phyloP scores from a whole-genome alignment of 345 rosid species.

The Laguncularia racemosa region DNA sequence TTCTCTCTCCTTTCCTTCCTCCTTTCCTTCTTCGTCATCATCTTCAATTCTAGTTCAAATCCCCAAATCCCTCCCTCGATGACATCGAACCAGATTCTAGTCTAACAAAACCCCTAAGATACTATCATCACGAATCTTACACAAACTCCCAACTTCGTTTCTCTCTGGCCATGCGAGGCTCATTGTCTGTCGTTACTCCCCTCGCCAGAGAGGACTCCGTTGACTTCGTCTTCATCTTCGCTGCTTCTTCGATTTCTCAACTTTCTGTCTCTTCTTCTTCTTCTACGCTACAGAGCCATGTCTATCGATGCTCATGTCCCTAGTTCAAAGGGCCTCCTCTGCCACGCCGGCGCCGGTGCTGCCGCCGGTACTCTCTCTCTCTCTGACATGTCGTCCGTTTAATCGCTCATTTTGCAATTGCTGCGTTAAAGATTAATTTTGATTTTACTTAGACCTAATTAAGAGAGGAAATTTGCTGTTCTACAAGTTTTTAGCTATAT shows the following conservation, averaged over 20 bases:
- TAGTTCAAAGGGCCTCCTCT: constrained; percentile 48
- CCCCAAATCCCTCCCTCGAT: constrained; percentile 9
- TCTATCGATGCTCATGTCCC: constrained; percentile 46
- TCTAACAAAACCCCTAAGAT: too few relatives aligned
- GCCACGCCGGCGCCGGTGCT: constrained; percentile 90
- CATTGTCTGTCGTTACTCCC: constrained; percentile 38
- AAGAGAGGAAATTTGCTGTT: too few relatives aligned
- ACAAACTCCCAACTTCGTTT: neutral
- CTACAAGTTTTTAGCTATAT: too few relatives aligned
- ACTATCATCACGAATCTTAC: too few relatives aligned
- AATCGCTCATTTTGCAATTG: too few relatives aligned
- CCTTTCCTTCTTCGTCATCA: too few relatives aligned
- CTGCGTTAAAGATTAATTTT: too few relatives aligned
- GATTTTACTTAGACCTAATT: too few relatives aligned
- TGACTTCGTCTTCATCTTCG: neutral
- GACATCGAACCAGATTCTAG: constrained; percentile 9
- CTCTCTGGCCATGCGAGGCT: constrained; percentile 74
- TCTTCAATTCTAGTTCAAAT: too few relatives aligned
- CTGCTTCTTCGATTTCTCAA: too few relatives aligned
- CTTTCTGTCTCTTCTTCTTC: constrained; percentile 8
- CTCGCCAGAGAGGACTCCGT: constrained; percentile 68
- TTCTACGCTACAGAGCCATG: constrained; percentile 32
- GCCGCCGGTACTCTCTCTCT: constrained; percentile 50
- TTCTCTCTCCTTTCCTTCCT: too few relatives aligned
- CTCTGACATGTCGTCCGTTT: too few relatives aligned